Evolutionary conservation across 2,329 filamentous ascomycete genomes (phyloP), one percentile per base, ranked within the genome.

Genomic region (Botrytis byssoidea): DNA sequence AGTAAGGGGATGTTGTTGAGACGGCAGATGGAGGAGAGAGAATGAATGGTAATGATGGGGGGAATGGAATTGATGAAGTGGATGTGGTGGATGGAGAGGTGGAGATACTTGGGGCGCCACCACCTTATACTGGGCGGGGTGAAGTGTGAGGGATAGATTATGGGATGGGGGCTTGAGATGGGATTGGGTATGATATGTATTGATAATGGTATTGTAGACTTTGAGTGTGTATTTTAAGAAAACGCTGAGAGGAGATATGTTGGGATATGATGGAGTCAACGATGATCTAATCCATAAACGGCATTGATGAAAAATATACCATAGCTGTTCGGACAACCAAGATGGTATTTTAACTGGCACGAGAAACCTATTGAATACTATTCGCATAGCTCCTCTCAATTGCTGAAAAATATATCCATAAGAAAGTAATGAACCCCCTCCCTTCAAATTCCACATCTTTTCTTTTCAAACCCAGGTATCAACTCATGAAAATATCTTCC

Each of bases 171-270:
- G 2, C 51, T 57, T 16, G n/a, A 22, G 29, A 35, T 22, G 12
- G 3, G 29, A 5, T 20, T 32, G 8, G 18, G 29, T 7, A 20
- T 10, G 55, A 59, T 59, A 10, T 29, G 6, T 57, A 29, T 57
- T 18, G 6, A 29, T 16, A 16, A 18, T 57, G 6, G 14, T 57
- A 3, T 29, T 57, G 2, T 16, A 8, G n/a, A 32, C 4, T 2
- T 1, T 2, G 12, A 8, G 48, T 3, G 25, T 7, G 0, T 55
- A 25, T n/a, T 10, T 6, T 7, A 5, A n/a, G 12, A 1, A n/a
- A 51, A 51, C 12, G 4, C 10, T n/a, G 22, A 25, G 48, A 55
- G 12, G 14, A 55, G 14, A 3, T 16, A 3, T 25, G n/a, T 25
- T 10, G 10, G 48, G 2, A 55, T 1, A n/a, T 14, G 10, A 55